These are phyloP conservation scores for Colletotrichum truncatum DNA, from an alignment of 2,329 filamentous ascomycete species.

Conservation along the genomic window DNA sequence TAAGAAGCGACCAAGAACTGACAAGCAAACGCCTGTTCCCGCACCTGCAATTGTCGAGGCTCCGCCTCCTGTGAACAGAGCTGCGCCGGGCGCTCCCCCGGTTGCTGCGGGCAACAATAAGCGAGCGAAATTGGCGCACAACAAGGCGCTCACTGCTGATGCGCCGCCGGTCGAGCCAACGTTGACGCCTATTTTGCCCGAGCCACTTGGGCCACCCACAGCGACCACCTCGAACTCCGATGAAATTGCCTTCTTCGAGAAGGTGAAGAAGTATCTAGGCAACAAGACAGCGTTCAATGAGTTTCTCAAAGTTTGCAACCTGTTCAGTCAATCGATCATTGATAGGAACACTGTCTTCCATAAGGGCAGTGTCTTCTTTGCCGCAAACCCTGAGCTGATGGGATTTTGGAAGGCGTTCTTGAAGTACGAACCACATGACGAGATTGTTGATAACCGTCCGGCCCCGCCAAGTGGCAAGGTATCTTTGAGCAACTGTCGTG, in stretches of 20 bases:
- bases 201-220: constrained; percentile 82
- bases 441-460: constrained; percentile 81
- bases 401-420: constrained; percentile 88
- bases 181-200: constrained; percentile 86
- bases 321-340: constrained; percentile 93
- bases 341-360: constrained; percentile 84
- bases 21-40: constrained; percentile 61
- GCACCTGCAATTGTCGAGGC: constrained; percentile 54
- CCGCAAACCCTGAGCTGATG: constrained; percentile 88
- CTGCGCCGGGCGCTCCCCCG: constrained; percentile 36
- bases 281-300: constrained; percentile 95
- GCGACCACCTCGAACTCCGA: constrained; percentile 80
- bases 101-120: constrained; percentile 56
- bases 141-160: constrained; percentile 65
- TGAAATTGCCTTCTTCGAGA: constrained; percentile 93
- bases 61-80: constrained; percentile 45
- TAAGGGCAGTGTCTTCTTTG: constrained; percentile 86
- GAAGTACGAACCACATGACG: constrained; percentile 78
- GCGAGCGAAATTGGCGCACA: constrained; percentile 78
- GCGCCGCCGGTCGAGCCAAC: constrained; percentile 81
- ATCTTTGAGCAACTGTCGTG: constrained; percentile 94
- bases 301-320: constrained; percentile 95
- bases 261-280: constrained; percentile 93
- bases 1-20: constrained; percentile 81
- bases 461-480: constrained; percentile 81